phyloP scores from a whole-genome alignment of 2,329 filamentous ascomycete species.

The Trichoderma semiorbis region DNA sequence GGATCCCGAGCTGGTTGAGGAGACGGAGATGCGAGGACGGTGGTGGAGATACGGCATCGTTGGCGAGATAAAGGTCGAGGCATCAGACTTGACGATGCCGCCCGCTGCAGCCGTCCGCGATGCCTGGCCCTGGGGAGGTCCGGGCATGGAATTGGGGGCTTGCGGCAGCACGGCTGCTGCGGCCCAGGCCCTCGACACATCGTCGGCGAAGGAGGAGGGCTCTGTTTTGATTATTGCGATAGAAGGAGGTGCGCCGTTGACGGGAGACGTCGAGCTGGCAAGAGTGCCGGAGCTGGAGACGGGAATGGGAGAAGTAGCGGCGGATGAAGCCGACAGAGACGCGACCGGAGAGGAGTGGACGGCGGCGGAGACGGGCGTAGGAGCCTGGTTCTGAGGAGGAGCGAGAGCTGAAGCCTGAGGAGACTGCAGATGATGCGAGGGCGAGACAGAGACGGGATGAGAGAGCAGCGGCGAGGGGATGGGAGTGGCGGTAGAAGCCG shows the following conservation, averaged over 20 bases:
- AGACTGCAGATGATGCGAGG: constrained; percentile 19
- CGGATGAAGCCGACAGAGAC: constrained; percentile 19
- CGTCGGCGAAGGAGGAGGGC: constrained; percentile 15
- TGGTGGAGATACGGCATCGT: constrained; percentile 38
- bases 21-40: constrained; percentile 45
- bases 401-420: constrained; percentile 20
- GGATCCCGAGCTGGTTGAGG: constrained; percentile 48
- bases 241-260: constrained; percentile 5
- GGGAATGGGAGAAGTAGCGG: constrained; percentile 18
- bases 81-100: constrained; percentile 18
- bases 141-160: background rate
- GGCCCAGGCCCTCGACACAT: constrained; percentile 17
- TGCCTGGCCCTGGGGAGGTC: background rate
- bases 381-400: constrained; percentile 31
- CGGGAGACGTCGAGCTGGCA: constrained; percentile 25
- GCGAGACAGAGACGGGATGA: constrained; percentile 15
- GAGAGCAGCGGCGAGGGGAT: constrained; percentile 18
- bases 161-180: constrained; percentile 7
- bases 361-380: constrained; percentile 20
- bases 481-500: constrained; percentile 20
- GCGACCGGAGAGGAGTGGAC: constrained; percentile 19
- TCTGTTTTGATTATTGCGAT: constrained; percentile 18
- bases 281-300: constrained; percentile 31
- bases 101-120: background rate
- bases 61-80: constrained; percentile 34